phyloP scores from a whole-genome alignment of 768 basidiomycete species.

The Boletus tylopilopsis region DNA sequence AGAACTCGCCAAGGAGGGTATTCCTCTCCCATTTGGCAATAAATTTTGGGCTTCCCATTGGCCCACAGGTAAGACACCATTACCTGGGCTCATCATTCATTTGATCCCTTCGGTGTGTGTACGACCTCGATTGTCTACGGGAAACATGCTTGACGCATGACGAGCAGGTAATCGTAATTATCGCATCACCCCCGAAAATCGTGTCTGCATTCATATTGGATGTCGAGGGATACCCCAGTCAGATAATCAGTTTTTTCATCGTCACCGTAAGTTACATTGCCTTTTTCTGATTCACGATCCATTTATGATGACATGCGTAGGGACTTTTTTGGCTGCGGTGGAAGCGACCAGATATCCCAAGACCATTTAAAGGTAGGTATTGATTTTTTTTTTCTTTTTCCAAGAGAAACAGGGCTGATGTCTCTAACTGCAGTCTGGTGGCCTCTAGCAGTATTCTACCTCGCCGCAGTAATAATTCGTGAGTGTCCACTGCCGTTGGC shows the following conservation, averaged over 20 bases:
- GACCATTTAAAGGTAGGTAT: conserved; percentile 51
- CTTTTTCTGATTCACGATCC: conserved; percentile 19
- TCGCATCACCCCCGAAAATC: conserved; percentile 47
- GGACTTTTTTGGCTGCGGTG: conserved; percentile 57
- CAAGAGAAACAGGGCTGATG: conserved; percentile 4
- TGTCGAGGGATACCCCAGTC: conserved; percentile 43
- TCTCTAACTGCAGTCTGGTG: conserved; percentile 42
- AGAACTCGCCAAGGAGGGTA: conserved; percentile 60
- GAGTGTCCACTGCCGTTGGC: conserved; percentile 13
- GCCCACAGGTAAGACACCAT: conserved; percentile 52
- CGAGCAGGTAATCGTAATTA: conserved; percentile 45
- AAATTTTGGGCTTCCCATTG: conserved; percentile 60
- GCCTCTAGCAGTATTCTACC: conserved; percentile 52
- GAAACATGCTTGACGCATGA: not conserved
- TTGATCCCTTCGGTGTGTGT: conserved; percentile 45
- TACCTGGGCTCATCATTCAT: conserved; percentile 53
- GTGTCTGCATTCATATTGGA: conserved; percentile 62
- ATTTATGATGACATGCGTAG: conserved; percentile 21
- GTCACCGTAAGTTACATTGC: conserved; percentile 37
- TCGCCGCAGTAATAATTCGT: conserved; percentile 50
- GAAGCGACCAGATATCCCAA: conserved; percentile 41
- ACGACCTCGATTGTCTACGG: not conserved
- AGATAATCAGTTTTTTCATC: conserved; percentile 55
- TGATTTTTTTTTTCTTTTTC: rapidly evolving
- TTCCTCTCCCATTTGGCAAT: conserved; percentile 59